Conservation (phyloP, 169 alveolate species). For the Perkinsus olseni region DNA sequence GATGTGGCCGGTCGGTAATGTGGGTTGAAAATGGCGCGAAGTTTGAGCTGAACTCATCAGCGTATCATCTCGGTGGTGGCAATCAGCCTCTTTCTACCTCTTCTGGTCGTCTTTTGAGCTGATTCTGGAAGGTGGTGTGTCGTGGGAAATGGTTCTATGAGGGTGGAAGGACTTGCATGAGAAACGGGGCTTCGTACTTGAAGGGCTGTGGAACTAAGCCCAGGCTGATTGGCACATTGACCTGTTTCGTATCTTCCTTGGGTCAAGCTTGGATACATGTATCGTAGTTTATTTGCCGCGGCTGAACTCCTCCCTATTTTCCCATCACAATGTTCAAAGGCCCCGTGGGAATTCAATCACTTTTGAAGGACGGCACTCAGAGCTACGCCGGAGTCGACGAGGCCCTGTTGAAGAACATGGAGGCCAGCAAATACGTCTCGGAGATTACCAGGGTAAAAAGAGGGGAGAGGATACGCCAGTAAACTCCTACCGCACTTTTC, state of each 20-base stretch:
- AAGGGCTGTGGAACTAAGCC: not conserved
- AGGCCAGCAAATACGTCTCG: constrained; percentile 74
- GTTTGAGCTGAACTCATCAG: not conserved
- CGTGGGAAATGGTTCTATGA: no score
- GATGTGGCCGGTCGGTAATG: not conserved
- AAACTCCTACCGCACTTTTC: constrained; percentile 78
- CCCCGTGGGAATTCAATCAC: not conserved
- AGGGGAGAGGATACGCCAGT: not conserved
- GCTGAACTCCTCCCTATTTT: not conserved
- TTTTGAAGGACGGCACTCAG: constrained; percentile 61
- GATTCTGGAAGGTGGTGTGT: no score
- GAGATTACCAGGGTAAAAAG: constrained; percentile 70
- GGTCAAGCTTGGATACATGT: not conserved
- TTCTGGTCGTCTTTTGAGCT: no score
- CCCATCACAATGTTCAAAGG: not conserved
- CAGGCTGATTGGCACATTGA: not conserved
- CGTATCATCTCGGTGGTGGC: not conserved
- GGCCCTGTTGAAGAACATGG: constrained; percentile 75
- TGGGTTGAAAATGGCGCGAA: not conserved
- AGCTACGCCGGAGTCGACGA: constrained; percentile 79
- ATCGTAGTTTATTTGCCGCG: not conserved
- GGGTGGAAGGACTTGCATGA: no score
- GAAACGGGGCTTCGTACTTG: not conserved
- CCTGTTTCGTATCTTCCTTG: not conserved
- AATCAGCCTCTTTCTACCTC: no score